Conservation (phyloP, 2,329 filamentous ascomycete species). For the Fusarium nygamai region DNA sequence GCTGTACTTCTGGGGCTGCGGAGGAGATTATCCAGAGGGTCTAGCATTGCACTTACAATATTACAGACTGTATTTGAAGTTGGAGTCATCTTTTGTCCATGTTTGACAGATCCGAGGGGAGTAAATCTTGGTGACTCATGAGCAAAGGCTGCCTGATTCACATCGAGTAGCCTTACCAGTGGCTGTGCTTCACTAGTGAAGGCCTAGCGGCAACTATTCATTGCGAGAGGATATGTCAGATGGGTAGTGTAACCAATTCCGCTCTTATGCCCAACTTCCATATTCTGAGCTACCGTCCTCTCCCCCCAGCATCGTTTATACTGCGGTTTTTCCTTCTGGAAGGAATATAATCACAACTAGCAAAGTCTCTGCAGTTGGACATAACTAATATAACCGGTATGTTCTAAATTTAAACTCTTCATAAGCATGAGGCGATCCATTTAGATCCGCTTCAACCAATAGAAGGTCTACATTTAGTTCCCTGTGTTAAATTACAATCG, state of each 20-base stretch:
- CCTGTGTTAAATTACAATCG: too few species aligned
- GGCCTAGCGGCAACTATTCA: background rate
- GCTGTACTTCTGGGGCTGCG: background rate
- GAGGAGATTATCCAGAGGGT: background rate
- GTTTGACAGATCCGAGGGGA: background rate
- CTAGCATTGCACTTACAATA: background rate
- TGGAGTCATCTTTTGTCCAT: background rate
- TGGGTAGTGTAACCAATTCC: background rate
- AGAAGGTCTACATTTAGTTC: too few species aligned
- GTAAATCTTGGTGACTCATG: background rate
- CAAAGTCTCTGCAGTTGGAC: too few species aligned
- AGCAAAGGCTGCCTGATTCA: background rate
- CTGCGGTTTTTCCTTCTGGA: too few species aligned
- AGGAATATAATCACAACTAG: too few species aligned
- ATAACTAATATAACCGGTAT: too few species aligned
- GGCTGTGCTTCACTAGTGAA: background rate
- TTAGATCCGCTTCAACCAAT: too few species aligned
- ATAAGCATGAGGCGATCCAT: too few species aligned
- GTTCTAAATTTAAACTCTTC: too few species aligned
- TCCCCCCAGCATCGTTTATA: too few species aligned
- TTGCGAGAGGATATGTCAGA: background rate
- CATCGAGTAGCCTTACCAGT: background rate
- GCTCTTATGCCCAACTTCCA: background rate
- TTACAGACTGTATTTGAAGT: background rate
- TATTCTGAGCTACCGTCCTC: fast-evolving